phyloP scores from a whole-genome alignment of 768 basidiomycete species.

The Gloeophyllum trabeum region DNA sequence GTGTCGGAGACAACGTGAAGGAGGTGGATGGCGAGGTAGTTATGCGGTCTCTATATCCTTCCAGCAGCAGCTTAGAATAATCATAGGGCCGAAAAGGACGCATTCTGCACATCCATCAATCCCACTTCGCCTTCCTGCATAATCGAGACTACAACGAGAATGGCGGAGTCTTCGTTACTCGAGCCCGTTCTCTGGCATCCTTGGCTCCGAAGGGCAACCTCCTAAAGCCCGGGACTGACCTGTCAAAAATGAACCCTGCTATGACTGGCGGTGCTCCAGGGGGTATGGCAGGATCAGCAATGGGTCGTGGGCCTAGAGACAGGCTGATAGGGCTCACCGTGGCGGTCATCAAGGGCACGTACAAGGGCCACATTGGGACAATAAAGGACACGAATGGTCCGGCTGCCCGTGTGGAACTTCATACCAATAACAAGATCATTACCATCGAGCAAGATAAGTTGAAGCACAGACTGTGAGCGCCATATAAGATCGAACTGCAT shows the following conservation, averaged over 20 bases:
- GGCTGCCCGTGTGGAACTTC: constrained; percentile 82
- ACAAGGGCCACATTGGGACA: constrained; percentile 84
- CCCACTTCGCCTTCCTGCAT: constrained; percentile 88
- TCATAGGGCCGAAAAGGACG: constrained; percentile 72
- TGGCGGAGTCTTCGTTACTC: constrained; percentile 89
- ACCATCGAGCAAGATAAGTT: constrained; percentile 77
- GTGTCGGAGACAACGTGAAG: constrained; percentile 84
- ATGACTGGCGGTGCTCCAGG: constrained; percentile 47
- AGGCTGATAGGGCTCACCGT: constrained; percentile 74
- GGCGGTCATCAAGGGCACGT: constrained; percentile 72
- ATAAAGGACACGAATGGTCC: constrained; percentile 93
- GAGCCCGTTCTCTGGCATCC: constrained; percentile 72
- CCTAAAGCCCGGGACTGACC: constrained; percentile 55
- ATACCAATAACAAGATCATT: constrained; percentile 80
- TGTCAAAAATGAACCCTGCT: constrained; percentile 89
- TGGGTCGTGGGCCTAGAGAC: constrained; percentile 74
- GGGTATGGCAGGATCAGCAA: constrained; percentile 76
- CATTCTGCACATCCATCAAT: constrained; percentile 90
- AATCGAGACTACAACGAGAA: constrained; percentile 88
- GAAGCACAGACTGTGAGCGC: constrained; percentile 17
- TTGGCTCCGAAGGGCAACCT: constrained; percentile 78
- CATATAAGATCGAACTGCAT: not conserved
- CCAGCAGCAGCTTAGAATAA: constrained; percentile 5
- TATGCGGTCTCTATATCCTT: constrained; percentile 4
- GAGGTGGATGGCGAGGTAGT: constrained; percentile 82